Conservation (phyloP, 805 yeast genomes). For the Candida ponderosae region DNA sequence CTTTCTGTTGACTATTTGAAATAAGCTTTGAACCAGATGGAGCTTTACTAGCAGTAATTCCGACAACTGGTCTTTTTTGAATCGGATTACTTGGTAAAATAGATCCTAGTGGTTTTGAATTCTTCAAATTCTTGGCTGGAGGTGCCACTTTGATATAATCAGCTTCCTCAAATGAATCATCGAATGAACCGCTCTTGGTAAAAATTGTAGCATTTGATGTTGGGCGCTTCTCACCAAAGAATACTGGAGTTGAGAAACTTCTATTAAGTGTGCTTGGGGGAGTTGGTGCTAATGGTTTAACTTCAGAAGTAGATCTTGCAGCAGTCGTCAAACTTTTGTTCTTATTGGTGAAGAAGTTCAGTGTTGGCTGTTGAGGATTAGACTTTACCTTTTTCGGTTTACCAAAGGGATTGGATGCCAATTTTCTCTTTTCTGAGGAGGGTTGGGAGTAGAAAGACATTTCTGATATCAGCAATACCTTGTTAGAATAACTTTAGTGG, state of each 20-base stretch:
- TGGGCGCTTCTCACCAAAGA: background rate
- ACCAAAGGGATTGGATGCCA: background rate
- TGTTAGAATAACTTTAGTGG: no score
- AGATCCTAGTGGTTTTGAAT: constrained; percentile 8
- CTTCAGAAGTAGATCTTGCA: background rate
- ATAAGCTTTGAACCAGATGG: background rate
- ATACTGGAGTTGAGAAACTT: constrained; percentile 3
- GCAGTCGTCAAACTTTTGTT: background rate
- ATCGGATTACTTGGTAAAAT: background rate
- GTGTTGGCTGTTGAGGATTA: constrained; percentile 20
- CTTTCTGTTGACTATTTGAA: background rate
- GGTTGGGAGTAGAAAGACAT: background rate
- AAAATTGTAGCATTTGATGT: no score
- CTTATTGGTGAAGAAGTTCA: constrained; percentile 6
- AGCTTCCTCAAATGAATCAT: constrained; percentile 1
- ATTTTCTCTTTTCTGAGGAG: background rate
- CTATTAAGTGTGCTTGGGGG: background rate
- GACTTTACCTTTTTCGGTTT: constrained; percentile 9
- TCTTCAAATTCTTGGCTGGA: constrained; percentile 6
- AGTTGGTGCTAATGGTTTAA: background rate
- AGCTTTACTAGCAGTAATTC: background rate
- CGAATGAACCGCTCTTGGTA: background rate
- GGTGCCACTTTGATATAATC: constrained; percentile 1
- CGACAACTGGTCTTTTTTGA: background rate
- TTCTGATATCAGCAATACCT: no score